Conservation (phyloP, 2,329 filamentous ascomycete species). For the Madurella mycetomatis region DNA sequence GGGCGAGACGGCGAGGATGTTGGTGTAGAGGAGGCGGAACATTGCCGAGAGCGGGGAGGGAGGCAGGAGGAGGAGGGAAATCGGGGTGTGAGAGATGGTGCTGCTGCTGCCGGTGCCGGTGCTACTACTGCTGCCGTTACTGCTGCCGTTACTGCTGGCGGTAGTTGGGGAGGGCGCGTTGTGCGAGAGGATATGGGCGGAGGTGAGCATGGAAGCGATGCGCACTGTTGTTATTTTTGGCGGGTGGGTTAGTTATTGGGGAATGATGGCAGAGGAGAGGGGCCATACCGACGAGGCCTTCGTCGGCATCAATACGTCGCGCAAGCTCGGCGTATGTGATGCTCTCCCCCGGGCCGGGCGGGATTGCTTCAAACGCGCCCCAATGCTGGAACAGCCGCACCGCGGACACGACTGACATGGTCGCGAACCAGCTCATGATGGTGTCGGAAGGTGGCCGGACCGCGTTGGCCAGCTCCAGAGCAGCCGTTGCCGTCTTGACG, state of each 20-base stretch:
- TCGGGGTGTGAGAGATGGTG: conserved; percentile 21
- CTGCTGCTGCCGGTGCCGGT: background rate
- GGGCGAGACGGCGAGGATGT: conserved; percentile 20
- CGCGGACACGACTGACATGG: conserved; percentile 23
- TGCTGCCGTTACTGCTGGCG: too few relatives aligned
- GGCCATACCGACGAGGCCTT: conserved; percentile 15
- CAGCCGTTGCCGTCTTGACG: conserved; percentile 14
- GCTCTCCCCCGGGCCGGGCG: conserved; percentile 8
- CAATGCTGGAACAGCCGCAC: conserved; percentile 25
- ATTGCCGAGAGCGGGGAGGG: conserved; percentile 22
- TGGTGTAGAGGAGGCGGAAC: conserved; percentile 25
- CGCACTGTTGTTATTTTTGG: conserved; percentile 9
- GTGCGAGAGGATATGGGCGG: conserved; percentile 17
- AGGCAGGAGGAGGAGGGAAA: conserved; percentile 15
- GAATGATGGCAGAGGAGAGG: background rate
- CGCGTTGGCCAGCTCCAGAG: conserved; percentile 14
- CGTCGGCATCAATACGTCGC: conserved; percentile 13
- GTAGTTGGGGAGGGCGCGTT: background rate
- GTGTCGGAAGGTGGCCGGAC: conserved; percentile 20
- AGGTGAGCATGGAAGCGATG: conserved; percentile 22
- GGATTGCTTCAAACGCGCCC: conserved; percentile 25
- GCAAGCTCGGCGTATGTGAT: conserved; percentile 24
- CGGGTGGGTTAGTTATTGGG: background rate
- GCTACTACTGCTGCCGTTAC: too few relatives aligned
- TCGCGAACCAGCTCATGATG: conserved; percentile 24